phyloP scores from a whole-genome alignment of 164 flowering plant genomes.

The Magnolia sinica region DNA sequence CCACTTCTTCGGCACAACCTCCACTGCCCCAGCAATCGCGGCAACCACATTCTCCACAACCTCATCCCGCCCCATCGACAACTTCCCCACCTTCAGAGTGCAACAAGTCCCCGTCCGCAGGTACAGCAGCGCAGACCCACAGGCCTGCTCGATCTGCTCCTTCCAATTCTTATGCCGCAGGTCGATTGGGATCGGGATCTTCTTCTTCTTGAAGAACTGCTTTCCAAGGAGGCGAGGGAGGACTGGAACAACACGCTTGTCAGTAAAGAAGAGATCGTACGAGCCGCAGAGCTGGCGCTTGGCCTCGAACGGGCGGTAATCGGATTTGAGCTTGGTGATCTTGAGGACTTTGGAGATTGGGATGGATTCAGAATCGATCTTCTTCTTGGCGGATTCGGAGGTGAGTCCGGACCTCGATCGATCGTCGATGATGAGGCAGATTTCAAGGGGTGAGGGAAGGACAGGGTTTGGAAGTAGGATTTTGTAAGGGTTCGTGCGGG shows the following conservation, averaged over 20 bases:
- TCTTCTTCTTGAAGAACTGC: slow-evolving; percentile 80
- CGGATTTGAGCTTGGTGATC: slow-evolving; percentile 61
- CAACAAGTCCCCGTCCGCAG: slow-evolving; percentile 78
- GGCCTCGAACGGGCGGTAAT: slow-evolving; percentile 69
- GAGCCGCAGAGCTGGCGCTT: slow-evolving; percentile 66
- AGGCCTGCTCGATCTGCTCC: slow-evolving; percentile 55
- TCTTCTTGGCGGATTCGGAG: slow-evolving; percentile 47
- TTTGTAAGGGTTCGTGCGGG: slow-evolving; percentile 51
- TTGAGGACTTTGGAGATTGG: slow-evolving; percentile 67
- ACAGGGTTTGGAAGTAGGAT: slow-evolving; percentile 69
- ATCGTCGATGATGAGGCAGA: slow-evolving; percentile 76
- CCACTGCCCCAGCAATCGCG: slow-evolving; percentile 53
- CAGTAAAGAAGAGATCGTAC: slow-evolving; percentile 61
- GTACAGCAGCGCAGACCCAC: slow-evolving; percentile 50
- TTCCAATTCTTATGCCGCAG: slow-evolving; percentile 67
- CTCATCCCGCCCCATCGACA: slow-evolving; percentile 46
- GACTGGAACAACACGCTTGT: slow-evolving; percentile 49
- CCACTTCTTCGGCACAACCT: slow-evolving; percentile 71
- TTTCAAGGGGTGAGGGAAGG: slow-evolving; percentile 27
- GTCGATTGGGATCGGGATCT: slow-evolving; percentile 71
- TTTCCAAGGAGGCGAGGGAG: slow-evolving; percentile 71
- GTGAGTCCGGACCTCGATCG: slow-evolving; percentile 33
- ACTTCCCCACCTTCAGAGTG: slow-evolving; percentile 52
- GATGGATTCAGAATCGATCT: slow-evolving; percentile 45
- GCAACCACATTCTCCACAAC: slow-evolving; percentile 60